Conservation (phyloP, 768 basidiomycete species). For the Dioszegia crocea region DNA sequence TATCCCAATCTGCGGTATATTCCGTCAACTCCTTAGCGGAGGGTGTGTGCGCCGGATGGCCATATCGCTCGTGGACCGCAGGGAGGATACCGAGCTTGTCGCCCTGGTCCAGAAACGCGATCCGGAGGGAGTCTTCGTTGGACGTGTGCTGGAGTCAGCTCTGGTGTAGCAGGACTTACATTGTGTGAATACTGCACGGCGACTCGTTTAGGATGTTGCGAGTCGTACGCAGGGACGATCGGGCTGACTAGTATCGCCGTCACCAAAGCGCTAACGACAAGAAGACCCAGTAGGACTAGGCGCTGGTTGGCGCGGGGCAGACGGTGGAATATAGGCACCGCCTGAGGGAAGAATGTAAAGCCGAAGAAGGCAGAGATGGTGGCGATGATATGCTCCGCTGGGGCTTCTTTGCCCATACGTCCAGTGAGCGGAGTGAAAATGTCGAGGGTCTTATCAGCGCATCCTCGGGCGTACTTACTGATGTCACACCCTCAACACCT, state of each 20-base stretch:
- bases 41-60: slow-evolving; percentile 51
- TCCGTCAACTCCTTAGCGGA: slow-evolving; percentile 63
- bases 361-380: slow-evolving; percentile 63
- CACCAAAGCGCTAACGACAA: slow-evolving; percentile 53
- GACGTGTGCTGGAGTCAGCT: slow-evolving; percentile 60
- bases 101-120: slow-evolving; percentile 79
- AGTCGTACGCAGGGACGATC: slow-evolving; percentile 62
- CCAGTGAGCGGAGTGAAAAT: slow-evolving; percentile 91
- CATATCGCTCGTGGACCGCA: slow-evolving; percentile 61
- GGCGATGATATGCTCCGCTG: slow-evolving; percentile 83
- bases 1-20: slow-evolving; percentile 82
- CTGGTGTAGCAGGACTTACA: slow-evolving; percentile 53
- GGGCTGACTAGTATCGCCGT: slow-evolving; percentile 60
- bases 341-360: slow-evolving; percentile 60
- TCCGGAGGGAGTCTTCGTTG: slow-evolving; percentile 67
- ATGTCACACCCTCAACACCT: slow-evolving; percentile 50
- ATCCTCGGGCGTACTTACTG: slow-evolving; percentile 24
- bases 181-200: slow-evolving; percentile 83
- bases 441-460: slow-evolving; percentile 58
- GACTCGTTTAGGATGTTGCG: slow-evolving; percentile 78
- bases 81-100: slow-evolving; percentile 64
- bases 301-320: slow-evolving; percentile 55
- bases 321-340: slow-evolving; percentile 69
- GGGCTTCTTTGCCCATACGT: slow-evolving; percentile 59
- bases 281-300: slow-evolving; percentile 53